Evolutionary conservation across 495 filamentous ascomycete species (phyloP).

Genomic region (Cercophora newfieldiana): DNA sequence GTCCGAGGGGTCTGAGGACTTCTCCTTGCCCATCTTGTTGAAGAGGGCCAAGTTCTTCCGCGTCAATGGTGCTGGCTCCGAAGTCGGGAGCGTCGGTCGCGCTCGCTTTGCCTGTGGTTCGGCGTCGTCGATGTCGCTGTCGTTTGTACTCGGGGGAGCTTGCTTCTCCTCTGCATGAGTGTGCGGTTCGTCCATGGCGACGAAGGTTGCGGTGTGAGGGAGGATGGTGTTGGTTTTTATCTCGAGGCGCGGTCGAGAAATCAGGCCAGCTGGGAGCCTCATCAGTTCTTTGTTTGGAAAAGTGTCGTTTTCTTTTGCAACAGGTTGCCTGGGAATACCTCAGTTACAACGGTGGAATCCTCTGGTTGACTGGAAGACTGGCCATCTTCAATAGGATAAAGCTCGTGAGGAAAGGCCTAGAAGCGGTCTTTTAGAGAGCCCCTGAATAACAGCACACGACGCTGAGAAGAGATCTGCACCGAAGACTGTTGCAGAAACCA

Average conservation of each 20-base stretch:
- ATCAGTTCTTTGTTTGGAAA: no score
- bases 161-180: no score
- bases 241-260: no score
- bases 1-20: conserved; percentile 17
- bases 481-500: background rate
- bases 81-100: conserved; percentile 22
- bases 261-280: no score
- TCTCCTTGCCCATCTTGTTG: conserved; percentile 35
- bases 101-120: conserved; percentile 23
- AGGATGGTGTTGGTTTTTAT: no score
- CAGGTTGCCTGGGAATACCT: background rate
- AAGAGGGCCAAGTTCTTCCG: conserved; percentile 30
- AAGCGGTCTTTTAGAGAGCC: conserved; percentile 1
- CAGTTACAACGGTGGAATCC: background rate
- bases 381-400: conserved; percentile 5
- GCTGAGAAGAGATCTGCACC: background rate
- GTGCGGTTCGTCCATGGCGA: no score
- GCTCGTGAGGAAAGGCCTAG: conserved; percentile 6
- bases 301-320: no score
- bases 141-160: no score
- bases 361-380: conserved; percentile 7
- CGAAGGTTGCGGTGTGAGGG: no score
- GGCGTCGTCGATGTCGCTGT: no score
- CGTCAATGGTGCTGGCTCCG: conserved; percentile 28
- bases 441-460: background rate